Evolutionary conservation across 2,329 filamentous ascomycete genomes (phyloP), one percentile per base, ranked within the genome.

Genomic region (Aspergillus sergii): DNA sequence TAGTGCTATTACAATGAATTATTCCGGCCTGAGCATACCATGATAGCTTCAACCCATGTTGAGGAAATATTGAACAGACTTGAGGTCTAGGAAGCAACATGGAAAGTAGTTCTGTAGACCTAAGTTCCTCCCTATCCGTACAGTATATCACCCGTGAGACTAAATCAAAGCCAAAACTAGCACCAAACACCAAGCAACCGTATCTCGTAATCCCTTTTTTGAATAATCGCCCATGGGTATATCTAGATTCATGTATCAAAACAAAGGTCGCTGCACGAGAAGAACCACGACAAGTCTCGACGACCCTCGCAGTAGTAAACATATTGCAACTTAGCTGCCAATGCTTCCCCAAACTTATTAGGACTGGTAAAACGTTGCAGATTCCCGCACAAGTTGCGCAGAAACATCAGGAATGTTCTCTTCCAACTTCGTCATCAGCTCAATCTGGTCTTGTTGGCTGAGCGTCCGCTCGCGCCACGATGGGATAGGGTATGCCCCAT

Each of bases 361-460:
- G 39, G 74, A 73, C 61, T 75, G 79, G 62, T 82, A 82, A 60
- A 78, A 80, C 14, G 77, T 79, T 58, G 77, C 73, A 34, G 78
- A 76, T 60, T 81, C 77, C 58, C 75, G 75, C 30, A 76, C 72
- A 51, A 80, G 68, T 51, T 77, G 74, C 2, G 74, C 71, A 34
- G 80, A 81, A 10, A 82, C 76, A 65, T 81, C 80, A 4, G 80
- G 80, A 55, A 82, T 69, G 82, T 91, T 75, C 10, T 79, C 72
- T 76, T 95, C 91, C 39, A 96, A 84, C 56, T 89, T 88, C 60
- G 89, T 88, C 90, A 96, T 93, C 43, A 96, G 81, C 80, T 96
- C 91, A 66, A 89, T 80, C 77, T 95, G 92, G 77, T 96, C 92
- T 72, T 92, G 87, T 66, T 93, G 90, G 63, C 89, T 94, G 36